Evolutionary conservation across 768 basidiomycete species (phyloP).

Genomic region (Leccinum boreale): DNA sequence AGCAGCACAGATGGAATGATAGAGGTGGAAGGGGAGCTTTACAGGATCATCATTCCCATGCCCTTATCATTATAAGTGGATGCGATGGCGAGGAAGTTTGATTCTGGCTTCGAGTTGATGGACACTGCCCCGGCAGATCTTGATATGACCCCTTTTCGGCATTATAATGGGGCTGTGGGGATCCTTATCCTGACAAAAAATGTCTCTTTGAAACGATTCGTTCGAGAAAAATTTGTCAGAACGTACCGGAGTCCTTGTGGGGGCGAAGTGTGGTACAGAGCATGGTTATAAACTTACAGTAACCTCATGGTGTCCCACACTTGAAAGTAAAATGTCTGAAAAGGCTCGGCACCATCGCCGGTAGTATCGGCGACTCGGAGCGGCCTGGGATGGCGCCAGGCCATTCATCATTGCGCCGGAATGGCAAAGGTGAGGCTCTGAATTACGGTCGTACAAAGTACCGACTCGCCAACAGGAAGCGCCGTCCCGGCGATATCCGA

Average conservation of each 20-base stretch:
- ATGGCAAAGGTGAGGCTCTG: background rate
- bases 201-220: background rate
- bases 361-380: background rate
- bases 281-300: too few relatives aligned
- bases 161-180: background rate
- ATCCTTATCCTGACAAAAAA: background rate
- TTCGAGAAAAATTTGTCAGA: background rate
- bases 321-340: background rate
- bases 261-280: background rate
- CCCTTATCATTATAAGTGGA: conserved; percentile 6
- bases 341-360: background rate
- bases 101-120: background rate
- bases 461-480: background rate
- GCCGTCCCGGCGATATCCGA: too few relatives aligned
- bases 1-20: background rate
- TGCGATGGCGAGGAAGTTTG: background rate
- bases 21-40: background rate
- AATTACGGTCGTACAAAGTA: background rate
- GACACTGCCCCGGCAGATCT: background rate
- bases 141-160: background rate
- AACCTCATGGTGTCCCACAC: background rate
- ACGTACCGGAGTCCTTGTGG: background rate
- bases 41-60: background rate
- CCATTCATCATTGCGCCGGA: background rate
- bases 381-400: background rate